These are phyloP conservation scores for Arthrocladium fulminans DNA, from an alignment of 2,329 filamentous ascomycete genomes.

Conservation along the genomic window DNA sequence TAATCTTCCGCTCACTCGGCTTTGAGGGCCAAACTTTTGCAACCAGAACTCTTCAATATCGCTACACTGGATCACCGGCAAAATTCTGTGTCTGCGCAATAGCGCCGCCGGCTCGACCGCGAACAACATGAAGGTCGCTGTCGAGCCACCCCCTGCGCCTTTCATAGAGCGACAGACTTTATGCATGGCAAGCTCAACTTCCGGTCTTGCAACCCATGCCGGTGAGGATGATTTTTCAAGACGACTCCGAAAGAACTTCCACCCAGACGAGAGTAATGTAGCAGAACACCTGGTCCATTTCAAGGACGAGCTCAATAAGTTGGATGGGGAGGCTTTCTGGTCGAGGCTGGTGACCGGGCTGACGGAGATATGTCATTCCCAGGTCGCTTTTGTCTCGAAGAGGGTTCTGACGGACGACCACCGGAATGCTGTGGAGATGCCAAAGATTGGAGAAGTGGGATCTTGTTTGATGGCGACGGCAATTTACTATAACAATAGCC, in stretches of 20 bases:
- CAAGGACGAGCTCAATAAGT: constrained; percentile 46
- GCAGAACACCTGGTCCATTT: constrained; percentile 52
- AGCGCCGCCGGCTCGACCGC: constrained; percentile 4
- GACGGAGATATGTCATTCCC: constrained; percentile 53
- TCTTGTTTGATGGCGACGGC: constrained; percentile 57
- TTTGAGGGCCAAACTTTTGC: background rate
- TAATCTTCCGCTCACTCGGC: background rate
- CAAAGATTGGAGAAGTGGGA: constrained; percentile 51
- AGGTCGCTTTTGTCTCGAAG: constrained; percentile 62
- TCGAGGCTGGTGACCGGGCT: constrained; percentile 54
- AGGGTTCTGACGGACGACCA: constrained; percentile 52
- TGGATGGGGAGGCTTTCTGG: constrained; percentile 56
- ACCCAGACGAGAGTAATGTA: constrained; percentile 49
- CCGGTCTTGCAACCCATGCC: constrained; percentile 36
- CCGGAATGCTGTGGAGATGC: constrained; percentile 50
- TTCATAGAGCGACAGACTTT: constrained; percentile 33
- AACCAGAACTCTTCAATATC: background rate
- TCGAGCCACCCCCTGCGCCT: background rate
- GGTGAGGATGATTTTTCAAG: constrained; percentile 37
- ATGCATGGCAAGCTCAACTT: constrained; percentile 33
- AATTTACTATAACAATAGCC: constrained; percentile 57
- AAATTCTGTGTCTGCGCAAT: background rate
- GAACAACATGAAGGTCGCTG: background rate
- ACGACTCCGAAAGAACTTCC: constrained; percentile 30
- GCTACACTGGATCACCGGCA: background rate